phyloP scores from a whole-genome alignment of 2,329 filamentous ascomycete species.

The Hawksworthiomyces lignivorus region DNA sequence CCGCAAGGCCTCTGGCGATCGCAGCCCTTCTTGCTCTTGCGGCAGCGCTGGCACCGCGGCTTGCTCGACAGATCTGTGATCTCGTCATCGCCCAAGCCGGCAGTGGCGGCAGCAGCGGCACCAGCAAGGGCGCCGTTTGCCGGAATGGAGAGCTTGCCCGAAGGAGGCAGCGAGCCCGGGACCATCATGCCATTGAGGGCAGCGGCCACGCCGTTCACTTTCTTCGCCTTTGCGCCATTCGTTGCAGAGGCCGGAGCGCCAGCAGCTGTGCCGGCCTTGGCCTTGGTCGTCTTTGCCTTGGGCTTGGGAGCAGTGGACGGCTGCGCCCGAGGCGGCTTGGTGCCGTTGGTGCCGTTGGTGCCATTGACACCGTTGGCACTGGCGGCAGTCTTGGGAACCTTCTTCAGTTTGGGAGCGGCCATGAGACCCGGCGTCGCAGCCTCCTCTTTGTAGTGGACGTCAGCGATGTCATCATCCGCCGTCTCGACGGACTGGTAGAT shows the following conservation, averaged over 20 bases:
- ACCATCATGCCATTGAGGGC: constrained; percentile 41
- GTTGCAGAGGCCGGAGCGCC: not conserved
- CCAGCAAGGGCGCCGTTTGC: constrained; percentile 36
- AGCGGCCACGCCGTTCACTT: not conserved
- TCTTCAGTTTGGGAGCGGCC: constrained; percentile 33
- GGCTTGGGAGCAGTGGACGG: constrained; percentile 14
- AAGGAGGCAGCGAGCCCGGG: constrained; percentile 59
- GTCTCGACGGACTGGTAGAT: constrained; percentile 43
- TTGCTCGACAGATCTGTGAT: constrained; percentile 90
- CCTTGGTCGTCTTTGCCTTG: constrained; percentile 42
- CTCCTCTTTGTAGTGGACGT: constrained; percentile 44
- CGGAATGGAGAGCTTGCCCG: constrained; percentile 67
- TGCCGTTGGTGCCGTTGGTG: too few species aligned
- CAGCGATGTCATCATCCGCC: constrained; percentile 48
- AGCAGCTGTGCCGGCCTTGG: constrained; percentile 20
- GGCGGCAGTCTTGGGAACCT: constrained; percentile 29
- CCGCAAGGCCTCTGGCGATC: constrained; percentile 93
- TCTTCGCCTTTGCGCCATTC: constrained; percentile 39
- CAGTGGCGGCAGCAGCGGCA: constrained; percentile 15
- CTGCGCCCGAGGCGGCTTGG: constrained; percentile 24
- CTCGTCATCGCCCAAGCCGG: constrained; percentile 65
- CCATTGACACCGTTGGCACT: too few species aligned
- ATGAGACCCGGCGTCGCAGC: constrained; percentile 21
- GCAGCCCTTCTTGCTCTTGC: constrained; percentile 99
- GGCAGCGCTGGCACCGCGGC: constrained; percentile 93